Base-by-base conservation (phyloP, 2,329 filamentous ascomycete genomes). In the Ascochyta lentis region DNA sequence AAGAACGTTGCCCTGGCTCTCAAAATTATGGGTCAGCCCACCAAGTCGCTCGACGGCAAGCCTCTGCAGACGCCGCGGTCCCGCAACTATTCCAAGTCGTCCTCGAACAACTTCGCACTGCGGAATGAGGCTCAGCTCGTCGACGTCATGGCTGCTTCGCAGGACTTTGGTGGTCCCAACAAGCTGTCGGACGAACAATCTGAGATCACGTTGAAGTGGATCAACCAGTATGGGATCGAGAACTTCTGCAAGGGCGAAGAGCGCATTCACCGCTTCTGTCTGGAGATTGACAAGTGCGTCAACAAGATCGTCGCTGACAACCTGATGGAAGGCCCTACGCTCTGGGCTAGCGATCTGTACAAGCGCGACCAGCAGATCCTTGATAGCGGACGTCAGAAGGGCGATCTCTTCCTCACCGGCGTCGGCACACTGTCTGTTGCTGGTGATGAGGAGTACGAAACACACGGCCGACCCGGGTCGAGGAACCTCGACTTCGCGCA, bases 121-220 rank as follows among this genome's bases (percentile, higher is more conserved):
- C 90, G 90, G 66, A 89, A 89, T 0, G 92, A 96, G 75, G 87
- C 89, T 6, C 92, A 96, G 70, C 86, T 95, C 40, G 86, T 97
- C 73, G 92, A 96, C 58, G 84, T 96, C 12, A 84, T 98, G 71
- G 92, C 93, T 27, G 92, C 92, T 5, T 82, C 85, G 0, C 87
- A 89, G 53, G 91, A 91, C 49, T 91, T 96, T 65, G 94, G 93
- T 12, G 94, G 95, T 0, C 91, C 92, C 0, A 96, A 96, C 74
- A 99, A 99, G 75, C 83, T 99, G 12, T 93, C 91, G n/a, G 94
- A 98, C 70, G 92, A 96, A 51, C 95, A 98, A 73, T 89, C 93
- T 0, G 91, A 96, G 47, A 87, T 92, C 63, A 96, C 92, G 0
- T 80, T 84, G 19, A 86, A 87, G 52, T 99, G 94, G 92, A 81